phyloP scores from a whole-genome alignment of 768 basidiomycete species.

The Russula griseocarnosa region DNA sequence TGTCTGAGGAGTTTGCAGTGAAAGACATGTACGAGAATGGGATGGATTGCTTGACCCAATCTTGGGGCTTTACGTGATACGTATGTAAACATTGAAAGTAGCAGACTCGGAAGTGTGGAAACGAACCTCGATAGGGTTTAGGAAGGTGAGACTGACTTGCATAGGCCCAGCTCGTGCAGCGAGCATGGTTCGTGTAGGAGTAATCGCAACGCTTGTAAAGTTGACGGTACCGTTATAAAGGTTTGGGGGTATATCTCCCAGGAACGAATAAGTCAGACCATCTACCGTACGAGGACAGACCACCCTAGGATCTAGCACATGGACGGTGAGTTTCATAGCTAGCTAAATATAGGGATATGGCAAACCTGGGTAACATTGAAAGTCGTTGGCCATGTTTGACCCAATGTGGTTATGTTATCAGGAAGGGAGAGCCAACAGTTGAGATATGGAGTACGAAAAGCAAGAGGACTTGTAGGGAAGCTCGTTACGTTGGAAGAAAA shows the following conservation, averaged over 20 bases:
- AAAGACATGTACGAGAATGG: slow-evolving; percentile 41
- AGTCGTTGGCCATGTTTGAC: slow-evolving; percentile 27
- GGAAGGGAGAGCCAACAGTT: no score
- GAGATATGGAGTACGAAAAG: slow-evolving; percentile 33
- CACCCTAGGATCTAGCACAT: slow-evolving; percentile 18
- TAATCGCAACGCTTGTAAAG: slow-evolving; percentile 32
- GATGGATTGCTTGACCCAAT: slow-evolving; percentile 39
- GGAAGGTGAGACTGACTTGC: slow-evolving; percentile 38
- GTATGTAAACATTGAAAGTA: background rate
- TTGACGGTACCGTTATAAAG: slow-evolving; percentile 20
- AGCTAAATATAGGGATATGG: background rate
- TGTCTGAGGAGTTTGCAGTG: slow-evolving; percentile 35
- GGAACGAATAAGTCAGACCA: slow-evolving; percentile 24
- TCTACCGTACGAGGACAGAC: slow-evolving; percentile 21
- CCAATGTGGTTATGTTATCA: no score
- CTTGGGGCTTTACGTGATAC: slow-evolving; percentile 32
- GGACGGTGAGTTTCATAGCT: background rate
- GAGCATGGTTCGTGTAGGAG: slow-evolving; percentile 38
- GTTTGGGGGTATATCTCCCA: slow-evolving; percentile 9
- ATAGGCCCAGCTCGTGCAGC: slow-evolving; percentile 37
- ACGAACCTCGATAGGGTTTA: slow-evolving; percentile 40
- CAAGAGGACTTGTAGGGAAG: no score
- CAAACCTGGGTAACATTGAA: background rate
- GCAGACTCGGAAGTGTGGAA: background rate
- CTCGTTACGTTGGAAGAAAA: background rate